These are phyloP conservation scores for Chionographis japonica DNA, from an alignment of 106 monocot species.

Conservation along the genomic window DNA sequence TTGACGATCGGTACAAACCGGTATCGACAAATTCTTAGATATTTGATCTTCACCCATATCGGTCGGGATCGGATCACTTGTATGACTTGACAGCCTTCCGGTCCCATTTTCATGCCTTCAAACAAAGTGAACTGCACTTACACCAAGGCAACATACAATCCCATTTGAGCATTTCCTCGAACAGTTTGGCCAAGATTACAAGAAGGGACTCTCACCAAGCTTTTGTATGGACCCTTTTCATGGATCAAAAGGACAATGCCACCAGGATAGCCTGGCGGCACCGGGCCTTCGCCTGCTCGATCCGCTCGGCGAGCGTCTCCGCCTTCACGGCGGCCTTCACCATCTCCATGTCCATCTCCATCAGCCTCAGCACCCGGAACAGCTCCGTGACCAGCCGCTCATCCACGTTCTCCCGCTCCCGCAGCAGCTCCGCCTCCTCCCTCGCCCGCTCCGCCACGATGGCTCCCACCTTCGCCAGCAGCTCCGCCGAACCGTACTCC, in stretches of 20 bases:
- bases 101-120: no score
- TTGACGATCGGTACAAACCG: no score
- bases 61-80: no score
- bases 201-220: no score
- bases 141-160: no score
- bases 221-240: no score
- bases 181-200: no score
- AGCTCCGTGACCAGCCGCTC: slow-evolving; percentile 74
- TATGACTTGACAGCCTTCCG: no score
- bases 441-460: slow-evolving; percentile 71
- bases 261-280: slow-evolving; percentile 80
- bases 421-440: slow-evolving; percentile 73
- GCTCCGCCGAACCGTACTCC: slow-evolving; percentile 57
- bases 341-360: slow-evolving; percentile 95
- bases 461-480: slow-evolving; percentile 57
- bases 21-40: no score
- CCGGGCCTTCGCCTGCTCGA: slow-evolving; percentile 60
- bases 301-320: slow-evolving; percentile 61
- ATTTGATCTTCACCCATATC: no score
- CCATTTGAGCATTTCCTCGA: no score
- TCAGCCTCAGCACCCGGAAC: slow-evolving; percentile 56
- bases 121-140: no score
- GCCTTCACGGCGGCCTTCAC: slow-evolving; percentile 75
- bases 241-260: slow-evolving; percentile 54
- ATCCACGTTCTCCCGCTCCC: slow-evolving; percentile 53